Evolutionary conservation across 2,329 filamentous ascomycete species (phyloP), one percentile per base, ranked within the genome.

Genomic region (Paecilomyces formosus): DNA sequence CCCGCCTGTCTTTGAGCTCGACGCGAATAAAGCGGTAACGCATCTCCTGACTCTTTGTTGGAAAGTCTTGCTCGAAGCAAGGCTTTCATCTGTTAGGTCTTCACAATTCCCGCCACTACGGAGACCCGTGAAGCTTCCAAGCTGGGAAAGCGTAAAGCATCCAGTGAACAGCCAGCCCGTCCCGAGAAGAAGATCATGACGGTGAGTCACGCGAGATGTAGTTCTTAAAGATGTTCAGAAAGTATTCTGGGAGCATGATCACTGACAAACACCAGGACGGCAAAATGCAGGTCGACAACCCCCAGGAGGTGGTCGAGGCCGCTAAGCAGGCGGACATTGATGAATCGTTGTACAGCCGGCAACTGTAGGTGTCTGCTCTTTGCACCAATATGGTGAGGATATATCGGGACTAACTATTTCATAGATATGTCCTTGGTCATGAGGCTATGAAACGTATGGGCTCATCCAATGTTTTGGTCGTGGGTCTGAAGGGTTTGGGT

Each of bases 381-480:
- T 6, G 13, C 50, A 53, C 26, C 28, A 39, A 6, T 55, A n/a
- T 21, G 33, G 18, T 55, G 45, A 50, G 33, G 35, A 50, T 39
- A 30, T 62, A 61, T 45, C 4, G n/a, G n/a, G 39, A 45, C 63
- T 65, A 53, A 62, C 49, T 51, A n/a, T n/a, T 30, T 51, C 56
- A 39, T 60, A 79, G 77, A 55, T 88, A 88, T 68, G 86, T 88
- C 58, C 82, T 88, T 58, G 86, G 94, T 58, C 86, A 88, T 71
- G 86, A 88, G 74, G 86, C 94, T 65, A 99, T 99, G 94, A 97
- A 96, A 83, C 92, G 94, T 70, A 99, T 99, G 94, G 86, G 92
- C 70, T 90, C 92, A 62, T 97, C 94, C 57, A 95, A 97, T 72
- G 85, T 99, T 60, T 88, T 99, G 56, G 83, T 99, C 58, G 89